Percentiles rank a stretch among this genome's conserved stretches.
Evolutionary conservation across 768 basidiomycete genomes (phyloP).

Genomic region (Symmetrospora coprosmae): DNA sequence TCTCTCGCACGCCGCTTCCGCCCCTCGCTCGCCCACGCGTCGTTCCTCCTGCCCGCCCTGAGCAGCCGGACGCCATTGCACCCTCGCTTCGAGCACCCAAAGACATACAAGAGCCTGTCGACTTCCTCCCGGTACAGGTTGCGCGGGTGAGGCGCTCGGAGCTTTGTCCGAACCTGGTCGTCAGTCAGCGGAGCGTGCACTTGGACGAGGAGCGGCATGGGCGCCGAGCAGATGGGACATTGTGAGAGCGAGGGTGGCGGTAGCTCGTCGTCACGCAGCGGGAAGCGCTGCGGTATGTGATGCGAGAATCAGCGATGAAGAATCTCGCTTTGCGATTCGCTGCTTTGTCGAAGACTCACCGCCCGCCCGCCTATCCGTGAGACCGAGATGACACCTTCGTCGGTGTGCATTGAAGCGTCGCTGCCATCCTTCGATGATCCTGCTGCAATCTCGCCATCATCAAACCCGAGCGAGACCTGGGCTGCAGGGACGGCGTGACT

Average conservation of each 20-base stretch:
- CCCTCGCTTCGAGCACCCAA: slow-evolving; percentile 7
- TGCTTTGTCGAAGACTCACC: not conserved
- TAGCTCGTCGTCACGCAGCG: not conserved
- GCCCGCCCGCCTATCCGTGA: slow-evolving; percentile 8
- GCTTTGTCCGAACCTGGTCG: not conserved
- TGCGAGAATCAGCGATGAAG: not conserved
- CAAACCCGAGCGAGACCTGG: no score
- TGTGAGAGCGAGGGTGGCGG: not conserved
- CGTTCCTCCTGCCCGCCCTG: not conserved
- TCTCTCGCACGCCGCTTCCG: not conserved
- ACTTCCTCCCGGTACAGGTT: slow-evolving; percentile 12
- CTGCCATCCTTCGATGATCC: not conserved
- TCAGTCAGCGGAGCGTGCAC: slow-evolving; percentile 9
- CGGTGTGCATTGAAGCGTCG: not conserved
- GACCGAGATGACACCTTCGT: not conserved
- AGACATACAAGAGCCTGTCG: slow-evolving; percentile 9
- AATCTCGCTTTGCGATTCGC: not conserved
- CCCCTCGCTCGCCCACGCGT: not conserved
- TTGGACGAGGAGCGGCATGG: slow-evolving; percentile 7
- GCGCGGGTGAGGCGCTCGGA: not conserved
- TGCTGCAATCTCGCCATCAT: slow-evolving; percentile 3
- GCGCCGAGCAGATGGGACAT: not conserved
- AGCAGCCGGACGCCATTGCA: slow-evolving; percentile 8
- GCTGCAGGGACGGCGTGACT: slow-evolving; percentile 13
- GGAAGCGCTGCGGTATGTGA: slow-evolving; percentile 6